Evolutionary conservation across 805 yeast species (phyloP), one percentile per base, ranked within the genome.

Genomic region (Spathaspora boniae): DNA sequence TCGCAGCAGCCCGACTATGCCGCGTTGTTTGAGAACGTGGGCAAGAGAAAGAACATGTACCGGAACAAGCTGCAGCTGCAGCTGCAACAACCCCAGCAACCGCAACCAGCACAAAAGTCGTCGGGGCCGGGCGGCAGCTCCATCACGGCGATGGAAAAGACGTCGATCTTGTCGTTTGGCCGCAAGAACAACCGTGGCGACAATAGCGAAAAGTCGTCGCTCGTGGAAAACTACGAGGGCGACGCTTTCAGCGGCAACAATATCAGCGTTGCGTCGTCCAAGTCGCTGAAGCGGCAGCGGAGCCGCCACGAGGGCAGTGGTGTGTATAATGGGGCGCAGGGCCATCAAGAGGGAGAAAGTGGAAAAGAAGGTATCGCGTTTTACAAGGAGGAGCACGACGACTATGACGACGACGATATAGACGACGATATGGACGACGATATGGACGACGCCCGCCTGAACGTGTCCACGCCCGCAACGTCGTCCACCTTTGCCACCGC

Each of bases 11-110:
- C 72, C 2, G 66, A 67, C 44, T 67, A 67, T 44, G 71, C 64
- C 3, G 70, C 72, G 4, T 53, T 67, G 19, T 67, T 67, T 45
- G 62, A 66, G 37, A 62, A 62, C 29, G 70, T 67, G 4, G 71
- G 71, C 1, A 67, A 66, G 37, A 42, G 72, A 22, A 58, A 61
- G 41, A 56, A 47, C 18, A 55, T 58, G 15, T 38, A 38, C 23
- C 55, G 52, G 36, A 62, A 61, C 55, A 50, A 31, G 37, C 42
- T 11, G 56, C 57, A 35, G 30, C 34, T 9, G 62, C 57, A 14
- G 25, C 11, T 22, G 25, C 25, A 22, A 12, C 25, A 22, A 12
- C 12, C 12, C 11, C 12, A 11, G 25, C 25, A 11, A 22, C 25
- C 25, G 25, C 25, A 29, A n/a, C n/a, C n/a, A n/a, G n/a, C n/a